Evolutionary conservation across 2,329 filamentous ascomycete genomes (phyloP).

Genomic region (Salinomyces thailandicus): DNA sequence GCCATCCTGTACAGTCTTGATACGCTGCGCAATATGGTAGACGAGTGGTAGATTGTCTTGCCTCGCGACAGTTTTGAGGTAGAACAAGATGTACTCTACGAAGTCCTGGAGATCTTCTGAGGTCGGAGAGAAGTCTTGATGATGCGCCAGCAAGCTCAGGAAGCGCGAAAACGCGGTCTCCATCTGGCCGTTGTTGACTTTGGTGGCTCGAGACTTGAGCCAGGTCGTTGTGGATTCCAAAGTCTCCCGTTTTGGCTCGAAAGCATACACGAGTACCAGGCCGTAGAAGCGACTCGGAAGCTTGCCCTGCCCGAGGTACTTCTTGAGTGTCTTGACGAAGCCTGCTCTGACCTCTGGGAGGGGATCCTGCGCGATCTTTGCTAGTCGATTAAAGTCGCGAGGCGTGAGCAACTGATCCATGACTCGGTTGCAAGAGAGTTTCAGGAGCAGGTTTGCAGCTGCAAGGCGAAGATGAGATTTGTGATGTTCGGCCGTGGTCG

Average conservation of each 20-base stretch:
- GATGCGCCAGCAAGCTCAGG: slow-evolving; percentile 80
- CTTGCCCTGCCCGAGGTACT: slow-evolving; percentile 66
- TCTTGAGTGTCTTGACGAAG: slow-evolving; percentile 80
- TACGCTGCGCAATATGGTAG: slow-evolving; percentile 81
- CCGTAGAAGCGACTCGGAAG: slow-evolving; percentile 73
- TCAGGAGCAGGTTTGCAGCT: slow-evolving; percentile 68
- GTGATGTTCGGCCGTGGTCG: slow-evolving; percentile 66
- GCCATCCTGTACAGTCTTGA: slow-evolving; percentile 80
- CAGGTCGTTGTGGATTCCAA: slow-evolving; percentile 72
- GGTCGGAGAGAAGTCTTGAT: slow-evolving; percentile 70
- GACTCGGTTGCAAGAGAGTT: slow-evolving; percentile 66
- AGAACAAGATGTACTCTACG: slow-evolving; percentile 81
- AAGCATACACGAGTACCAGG: slow-evolving; percentile 80
- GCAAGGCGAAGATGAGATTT: slow-evolving; percentile 69
- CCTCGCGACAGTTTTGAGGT: slow-evolving; percentile 68
- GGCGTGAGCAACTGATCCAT: slow-evolving; percentile 67
- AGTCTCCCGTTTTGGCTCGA: slow-evolving; percentile 68
- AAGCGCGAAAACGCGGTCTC: slow-evolving; percentile 74
- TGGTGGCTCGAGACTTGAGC: slow-evolving; percentile 68
- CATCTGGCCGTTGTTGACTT: slow-evolving; percentile 50
- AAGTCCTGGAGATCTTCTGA: slow-evolving; percentile 67
- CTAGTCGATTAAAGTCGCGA: slow-evolving; percentile 68
- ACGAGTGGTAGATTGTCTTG: slow-evolving; percentile 82
- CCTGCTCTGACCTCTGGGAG: slow-evolving; percentile 61
- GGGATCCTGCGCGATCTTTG: slow-evolving; percentile 69